Base-by-base conservation (phyloP, 2,329 filamentous ascomycete species). In the Parasarocladium wereldwijsianum region DNA sequence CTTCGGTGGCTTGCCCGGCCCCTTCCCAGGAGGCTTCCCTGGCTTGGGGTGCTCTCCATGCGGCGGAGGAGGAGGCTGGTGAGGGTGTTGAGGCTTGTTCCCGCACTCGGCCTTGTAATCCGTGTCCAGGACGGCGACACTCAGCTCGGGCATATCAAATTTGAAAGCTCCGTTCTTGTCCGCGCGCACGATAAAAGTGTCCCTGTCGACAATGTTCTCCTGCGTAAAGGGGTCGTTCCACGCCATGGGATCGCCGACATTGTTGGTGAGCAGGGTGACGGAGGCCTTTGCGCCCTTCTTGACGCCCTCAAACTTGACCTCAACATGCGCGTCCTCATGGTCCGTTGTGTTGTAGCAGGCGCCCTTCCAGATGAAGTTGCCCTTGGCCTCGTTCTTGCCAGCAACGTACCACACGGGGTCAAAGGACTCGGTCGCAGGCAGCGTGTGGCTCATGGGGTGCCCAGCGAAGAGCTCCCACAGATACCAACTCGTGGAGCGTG, bases 91-190 rank as follows among this genome's bases (percentile, higher is more conserved):
- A n/a, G n/a, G n/a, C n/a, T 30, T 30, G 14, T 18, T 30, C 19
- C 28, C 23, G 14, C 20, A 19, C 14, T 32, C 24, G 8, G 15
- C 8, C 17, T 32, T 27, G 26, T 32, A 17, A 11, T 40, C 41
- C 1, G 57, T 60, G 30, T 70, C 64, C 31, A 75, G 42, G 3
- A 74, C 60, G 10, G 66, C 66, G 28, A 74, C 59, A 38, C 65
- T 70, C 34, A 70, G 47, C 38, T 66, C 51, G 0, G 67, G 68
- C 41, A 75, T 35, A 16, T 43, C 52, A 39, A 73, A 73, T 24
- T 46, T 47, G 38, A 73, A 70, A 2, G 40, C 45, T 3, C 69
- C 69, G 16, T 57, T 49, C 3, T 44, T 40, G 11, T 53, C 56
- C 3, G 60, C 64, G 38, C 43, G 49, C 13, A 69, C 35, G 0